These are phyloP conservation scores for Calonectria leucothoes DNA, from an alignment of 2,329 filamentous ascomycete species.

Conservation along the genomic window DNA sequence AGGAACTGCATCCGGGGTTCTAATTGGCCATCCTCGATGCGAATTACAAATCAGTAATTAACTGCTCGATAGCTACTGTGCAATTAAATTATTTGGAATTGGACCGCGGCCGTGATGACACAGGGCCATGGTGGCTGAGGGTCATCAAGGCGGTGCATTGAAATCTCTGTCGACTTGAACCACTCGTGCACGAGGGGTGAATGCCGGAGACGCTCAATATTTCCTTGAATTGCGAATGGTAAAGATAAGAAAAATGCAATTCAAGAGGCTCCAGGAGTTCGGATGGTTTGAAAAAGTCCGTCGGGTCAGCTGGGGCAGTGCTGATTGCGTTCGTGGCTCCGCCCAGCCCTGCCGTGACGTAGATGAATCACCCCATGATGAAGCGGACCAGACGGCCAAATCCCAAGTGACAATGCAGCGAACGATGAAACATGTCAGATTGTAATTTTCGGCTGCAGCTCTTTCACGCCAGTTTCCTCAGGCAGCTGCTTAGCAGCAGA, in stretches of 20 bases:
- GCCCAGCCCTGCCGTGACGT: slow-evolving; percentile 6
- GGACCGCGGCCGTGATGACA: too few species aligned
- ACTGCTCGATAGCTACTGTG: too few species aligned
- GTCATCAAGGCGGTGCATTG: too few species aligned
- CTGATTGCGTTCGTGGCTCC: not conserved
- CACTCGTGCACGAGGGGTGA: not conserved
- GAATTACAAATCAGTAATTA: too few species aligned
- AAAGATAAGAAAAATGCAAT: not conserved
- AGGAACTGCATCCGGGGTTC: too few species aligned
- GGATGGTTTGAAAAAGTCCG: not conserved
- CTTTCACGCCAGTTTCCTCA: not conserved
- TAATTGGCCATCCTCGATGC: too few species aligned
- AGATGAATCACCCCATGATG: not conserved
- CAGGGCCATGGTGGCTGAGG: too few species aligned
- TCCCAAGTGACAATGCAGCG: not conserved
- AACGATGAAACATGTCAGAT: not conserved
- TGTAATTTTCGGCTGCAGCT: not conserved
- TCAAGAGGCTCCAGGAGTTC: not conserved
- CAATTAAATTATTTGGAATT: too few species aligned
- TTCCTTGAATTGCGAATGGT: not conserved
- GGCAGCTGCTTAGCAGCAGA: not conserved
- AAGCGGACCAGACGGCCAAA: not conserved
- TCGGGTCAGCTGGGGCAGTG: slow-evolving; percentile 6
- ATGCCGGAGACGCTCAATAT: not conserved
- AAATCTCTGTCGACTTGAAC: not conserved